phyloP scores from a whole-genome alignment of 2,329 filamentous ascomycete genomes.

The Setomelanomma holmii region DNA sequence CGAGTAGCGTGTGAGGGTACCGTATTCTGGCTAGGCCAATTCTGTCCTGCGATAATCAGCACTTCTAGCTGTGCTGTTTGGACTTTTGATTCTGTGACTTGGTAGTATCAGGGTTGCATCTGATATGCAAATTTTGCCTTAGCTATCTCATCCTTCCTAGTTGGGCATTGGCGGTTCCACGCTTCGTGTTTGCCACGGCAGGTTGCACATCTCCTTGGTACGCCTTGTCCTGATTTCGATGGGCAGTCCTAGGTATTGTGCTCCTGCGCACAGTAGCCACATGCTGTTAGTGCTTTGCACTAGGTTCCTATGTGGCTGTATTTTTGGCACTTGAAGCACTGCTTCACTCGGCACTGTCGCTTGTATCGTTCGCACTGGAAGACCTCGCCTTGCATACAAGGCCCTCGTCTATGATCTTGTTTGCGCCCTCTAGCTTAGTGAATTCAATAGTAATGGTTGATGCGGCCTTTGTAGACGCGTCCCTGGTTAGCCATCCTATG shows the following conservation, averaged over 20 bases:
- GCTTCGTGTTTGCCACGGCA: slow-evolving; percentile 20
- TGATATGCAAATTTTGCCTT: slow-evolving; percentile 17
- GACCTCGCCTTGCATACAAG: slow-evolving; percentile 22
- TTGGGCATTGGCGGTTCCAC: slow-evolving; percentile 17
- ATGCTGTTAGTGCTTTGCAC: slow-evolving; percentile 24
- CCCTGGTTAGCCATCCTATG: no score
- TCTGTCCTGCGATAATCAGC: background rate
- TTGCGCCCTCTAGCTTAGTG: slow-evolving; percentile 20
- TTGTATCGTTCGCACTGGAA: slow-evolving; percentile 23
- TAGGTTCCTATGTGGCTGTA: slow-evolving; percentile 28
- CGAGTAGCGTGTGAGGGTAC: background rate
- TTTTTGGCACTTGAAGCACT: slow-evolving; percentile 26
- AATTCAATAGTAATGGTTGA: slow-evolving; percentile 21
- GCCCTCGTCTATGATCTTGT: slow-evolving; percentile 25
- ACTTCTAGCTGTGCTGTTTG: slow-evolving; percentile 3
- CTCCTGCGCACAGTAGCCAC: slow-evolving; percentile 17
- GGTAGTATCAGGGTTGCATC: slow-evolving; percentile 11
- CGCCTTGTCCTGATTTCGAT: slow-evolving; percentile 8
- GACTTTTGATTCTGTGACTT: slow-evolving; percentile 1
- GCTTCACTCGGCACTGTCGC: slow-evolving; percentile 15
- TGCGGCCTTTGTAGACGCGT: no score
- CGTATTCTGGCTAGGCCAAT: background rate
- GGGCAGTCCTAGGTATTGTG: slow-evolving; percentile 14
- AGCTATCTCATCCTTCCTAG: slow-evolving; percentile 19
- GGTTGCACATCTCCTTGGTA: slow-evolving; percentile 17